These are phyloP conservation scores for Cunninghamia lanceolata DNA, from an alignment of 75 land plant genomes.

Conservation along the genomic window DNA sequence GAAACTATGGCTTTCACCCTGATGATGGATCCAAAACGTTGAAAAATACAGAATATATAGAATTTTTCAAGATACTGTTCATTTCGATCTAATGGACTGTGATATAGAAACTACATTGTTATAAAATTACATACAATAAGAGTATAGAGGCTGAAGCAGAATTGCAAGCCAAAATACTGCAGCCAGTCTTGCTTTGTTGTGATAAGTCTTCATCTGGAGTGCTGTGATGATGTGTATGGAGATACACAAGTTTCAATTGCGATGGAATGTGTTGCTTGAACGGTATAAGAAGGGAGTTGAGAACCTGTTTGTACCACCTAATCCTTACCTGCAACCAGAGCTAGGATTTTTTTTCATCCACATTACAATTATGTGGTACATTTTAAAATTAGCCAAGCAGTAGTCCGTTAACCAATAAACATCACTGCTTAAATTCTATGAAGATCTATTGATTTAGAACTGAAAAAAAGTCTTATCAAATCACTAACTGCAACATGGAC, in stretches of 20 bases:
- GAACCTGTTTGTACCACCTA: background rate
- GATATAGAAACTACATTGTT: too few species aligned
- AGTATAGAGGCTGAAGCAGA: background rate
- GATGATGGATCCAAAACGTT: too few species aligned
- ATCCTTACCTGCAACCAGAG: background rate
- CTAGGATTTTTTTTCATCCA: too few species aligned
- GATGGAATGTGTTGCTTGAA: background rate
- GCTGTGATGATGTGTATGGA: background rate
- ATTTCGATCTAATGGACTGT: too few species aligned
- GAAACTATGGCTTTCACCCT: too few species aligned
- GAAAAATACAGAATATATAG: too few species aligned
- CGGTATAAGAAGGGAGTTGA: background rate
- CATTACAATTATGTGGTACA: background rate
- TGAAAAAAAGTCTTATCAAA: too few species aligned
- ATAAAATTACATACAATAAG: background rate
- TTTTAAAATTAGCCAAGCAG: background rate
- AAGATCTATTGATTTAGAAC: too few species aligned
- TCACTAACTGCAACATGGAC: too few species aligned
- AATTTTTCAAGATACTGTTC: too few species aligned
- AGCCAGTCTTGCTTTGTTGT: background rate
- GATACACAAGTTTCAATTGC: background rate
- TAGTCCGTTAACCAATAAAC: background rate
- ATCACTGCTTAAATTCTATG: too few species aligned
- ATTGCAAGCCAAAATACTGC: background rate
- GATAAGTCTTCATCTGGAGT: background rate